Base-by-base conservation (phyloP, 2,329 filamentous ascomycete genomes). In the Coniochaeta sp. region DNA sequence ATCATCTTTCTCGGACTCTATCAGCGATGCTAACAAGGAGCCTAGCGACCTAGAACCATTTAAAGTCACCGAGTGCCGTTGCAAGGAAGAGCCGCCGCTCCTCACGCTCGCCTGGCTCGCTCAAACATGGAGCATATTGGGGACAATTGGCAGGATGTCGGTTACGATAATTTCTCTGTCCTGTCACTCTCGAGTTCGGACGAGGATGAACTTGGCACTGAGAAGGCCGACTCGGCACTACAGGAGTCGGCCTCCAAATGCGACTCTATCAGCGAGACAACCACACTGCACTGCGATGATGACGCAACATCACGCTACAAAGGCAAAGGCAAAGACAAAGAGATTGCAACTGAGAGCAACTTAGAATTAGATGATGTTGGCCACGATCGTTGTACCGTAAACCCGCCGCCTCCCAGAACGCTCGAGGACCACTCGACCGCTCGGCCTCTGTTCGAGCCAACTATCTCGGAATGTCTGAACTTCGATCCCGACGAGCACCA, bases 111-210 rank as follows among this genome's bases (percentile, higher is more conserved):
- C 16, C 3, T 11, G 24, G 3, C n/a, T 6, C 19, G 7, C 43
- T n/a, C 43, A 22, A 47, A 11, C 43, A 47, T 47, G 43, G 9
- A 55, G 59, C 58, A 34, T 64, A 7, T n/a, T n/a, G 62, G 58
- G 8, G 61, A 63, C 19, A 60, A 59, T 47, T 64, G 63, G 63
- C 58, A 61, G 36, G 60, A 64, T 43, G 26, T 64, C 34, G 59
- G 44, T n/a, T 60, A 63, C 55, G 63, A 64, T 34, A 60, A 60
- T 24, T 24, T 60, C 14, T 64, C 63, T 4, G 57, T 64, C 40
- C 52, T 64, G 4, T 64, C 63, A 14, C 22, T 61, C 3, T 26
- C 59, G 6, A 8, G 6, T 8, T 58, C 59, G 52, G 59, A 61
- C 6, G n/a, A 47, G 2, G 61, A 61, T 8, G 31, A 24, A 19